Conservation (phyloP, 176 grass and related monocot species). For the Oryza brachyantha region DNA sequence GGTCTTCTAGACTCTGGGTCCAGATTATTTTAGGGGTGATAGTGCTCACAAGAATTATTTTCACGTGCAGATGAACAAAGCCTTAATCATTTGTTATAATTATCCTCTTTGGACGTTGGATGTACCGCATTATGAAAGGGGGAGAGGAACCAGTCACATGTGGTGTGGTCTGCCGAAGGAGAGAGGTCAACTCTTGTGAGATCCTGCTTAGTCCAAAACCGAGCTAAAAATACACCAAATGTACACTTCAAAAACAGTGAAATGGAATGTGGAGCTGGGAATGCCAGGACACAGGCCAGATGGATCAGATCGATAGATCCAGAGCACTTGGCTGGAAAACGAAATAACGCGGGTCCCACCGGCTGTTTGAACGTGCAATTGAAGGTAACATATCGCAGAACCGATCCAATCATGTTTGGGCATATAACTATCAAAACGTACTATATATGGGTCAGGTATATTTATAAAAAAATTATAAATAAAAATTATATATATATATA, state of each 20-base stretch:
- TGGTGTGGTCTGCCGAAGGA: background rate
- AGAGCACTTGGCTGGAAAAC: background rate
- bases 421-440: background rate
- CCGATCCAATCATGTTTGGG: background rate
- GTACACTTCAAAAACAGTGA: background rate
- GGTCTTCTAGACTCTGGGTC: background rate
- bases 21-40: background rate
- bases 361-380: background rate
- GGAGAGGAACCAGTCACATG: slow-evolving; percentile 10
- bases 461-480: too few relatives aligned
- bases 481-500: too few relatives aligned
- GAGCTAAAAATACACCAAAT: background rate
- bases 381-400: background rate
- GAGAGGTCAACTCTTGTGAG: slow-evolving; percentile 17
- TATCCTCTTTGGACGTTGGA: background rate
- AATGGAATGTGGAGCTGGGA: slow-evolving; percentile 11
- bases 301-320: slow-evolving; percentile 1
- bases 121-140: background rate
- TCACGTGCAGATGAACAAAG: background rate
- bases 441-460: too few relatives aligned
- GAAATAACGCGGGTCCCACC: background rate
- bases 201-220: background rate
- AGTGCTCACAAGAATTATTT: background rate
- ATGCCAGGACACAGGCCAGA: background rate
- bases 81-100: background rate